Base-by-base conservation (phyloP, 257 asterid genomes). In the Solanum chmielewskii region DNA sequence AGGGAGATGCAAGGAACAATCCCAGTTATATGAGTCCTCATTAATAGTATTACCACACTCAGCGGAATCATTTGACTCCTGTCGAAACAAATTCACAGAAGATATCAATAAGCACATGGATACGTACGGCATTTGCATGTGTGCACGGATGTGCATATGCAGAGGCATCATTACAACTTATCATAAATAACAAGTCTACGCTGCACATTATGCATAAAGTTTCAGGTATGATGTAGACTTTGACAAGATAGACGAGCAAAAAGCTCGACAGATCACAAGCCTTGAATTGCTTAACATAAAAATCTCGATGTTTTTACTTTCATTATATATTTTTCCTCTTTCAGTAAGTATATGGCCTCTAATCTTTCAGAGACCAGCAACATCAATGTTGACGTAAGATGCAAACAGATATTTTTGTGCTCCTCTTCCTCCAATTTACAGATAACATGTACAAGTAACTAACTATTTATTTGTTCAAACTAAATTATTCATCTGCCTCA, bases 1-100 rank as follows among this genome's bases (percentile, higher is more conserved):
- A 66, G 99, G 99, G 87, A 95, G 98, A 93, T 95, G 98, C 93
- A 95, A 90, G 84, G 96, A 88, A 88, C 98, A 95, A 92, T 95
- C 98, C 99, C 98, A 94, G 83, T 21, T 87, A 87, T 87, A 87
- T 75, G 88, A 85, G 81, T 86, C 88, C 78, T 78, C 90, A 77
- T 56, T 89, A 47, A 33, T 86, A 87, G 47, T 49, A 31, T 39
- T 88, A 60, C 37, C 21, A 64, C 75, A 88, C 35, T 77, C 90
- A 59, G 85, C 77, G n/a, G 92, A 88, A 89, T 62, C 87, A 87
- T 84, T 83, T 87, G 93, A 62, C 83, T 89, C 92, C 98, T 94
- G 92, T 77, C 64, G 49, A 86, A 91, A 75, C 62, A 83, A 86
- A 88, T 44, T 78, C 42, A 70, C 47, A 86, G 66, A 59, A 87